These are phyloP conservation scores for Globomyces sp. DNA, from an alignment of 371 early-diverging fungal genomes.

Conservation along the genomic window DNA sequence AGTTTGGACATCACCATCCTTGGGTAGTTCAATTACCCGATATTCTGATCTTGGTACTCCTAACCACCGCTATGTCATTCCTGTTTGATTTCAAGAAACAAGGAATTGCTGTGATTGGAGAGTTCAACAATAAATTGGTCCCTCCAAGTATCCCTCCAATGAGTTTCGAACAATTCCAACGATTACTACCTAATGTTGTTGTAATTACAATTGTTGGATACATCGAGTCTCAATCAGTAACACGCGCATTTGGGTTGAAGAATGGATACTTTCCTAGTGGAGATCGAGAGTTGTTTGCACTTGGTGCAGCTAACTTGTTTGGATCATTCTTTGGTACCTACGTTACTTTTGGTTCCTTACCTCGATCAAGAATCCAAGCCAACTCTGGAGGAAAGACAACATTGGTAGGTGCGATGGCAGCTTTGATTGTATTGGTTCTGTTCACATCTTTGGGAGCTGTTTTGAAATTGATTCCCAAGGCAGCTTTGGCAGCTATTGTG, in stretches of 20 bases:
- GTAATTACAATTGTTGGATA: constrained; percentile 38
- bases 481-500: constrained; percentile 39
- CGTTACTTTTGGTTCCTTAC: constrained; percentile 39
- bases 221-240: constrained; percentile 39
- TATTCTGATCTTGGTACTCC: constrained; percentile 29
- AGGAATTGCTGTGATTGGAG: constrained; percentile 32
- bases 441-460: constrained; percentile 24
- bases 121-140: constrained; percentile 20
- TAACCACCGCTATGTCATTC: constrained; percentile 28
- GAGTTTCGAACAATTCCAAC: constrained; percentile 19
- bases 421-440: constrained; percentile 26
- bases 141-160: constrained; percentile 17
- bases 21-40: constrained; percentile 21
- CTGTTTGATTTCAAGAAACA: constrained; percentile 25
- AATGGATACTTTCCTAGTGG: constrained; percentile 32
- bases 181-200: constrained; percentile 21
- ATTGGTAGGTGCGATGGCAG: constrained; percentile 31
- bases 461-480: constrained; percentile 35
- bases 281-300: constrained; percentile 40
- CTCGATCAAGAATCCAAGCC: constrained; percentile 40
- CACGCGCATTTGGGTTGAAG: constrained; percentile 32
- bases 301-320: constrained; percentile 38
- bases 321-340: constrained; percentile 32
- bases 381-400: constrained; percentile 36
- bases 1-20: constrained; percentile 13